These are phyloP conservation scores for Epithele typhae DNA, from an alignment of 768 basidiomycete genomes.

Conservation along the genomic window DNA sequence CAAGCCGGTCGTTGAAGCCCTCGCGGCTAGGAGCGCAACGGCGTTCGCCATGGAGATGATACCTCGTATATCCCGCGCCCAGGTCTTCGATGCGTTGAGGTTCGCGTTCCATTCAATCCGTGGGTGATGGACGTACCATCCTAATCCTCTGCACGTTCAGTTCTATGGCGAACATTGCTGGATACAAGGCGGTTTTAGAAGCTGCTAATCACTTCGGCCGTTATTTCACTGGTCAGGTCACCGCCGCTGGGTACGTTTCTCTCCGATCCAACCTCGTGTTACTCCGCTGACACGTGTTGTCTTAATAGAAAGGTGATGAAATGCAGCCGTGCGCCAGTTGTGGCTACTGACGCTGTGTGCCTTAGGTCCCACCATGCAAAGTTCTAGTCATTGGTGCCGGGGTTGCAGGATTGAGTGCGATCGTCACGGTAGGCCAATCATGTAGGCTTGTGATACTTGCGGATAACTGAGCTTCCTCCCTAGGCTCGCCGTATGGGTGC, in stretches of 20 bases:
- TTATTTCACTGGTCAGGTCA: constrained; percentile 88
- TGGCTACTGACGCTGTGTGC: too few relatives aligned
- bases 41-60: constrained; percentile 91
- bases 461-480: background rate
- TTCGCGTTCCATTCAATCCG: constrained; percentile 23
- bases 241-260: constrained; percentile 73
- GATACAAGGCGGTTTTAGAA: constrained; percentile 88
- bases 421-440: constrained; percentile 58
- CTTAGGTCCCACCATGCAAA: constrained; percentile 79
- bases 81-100: constrained; percentile 88
- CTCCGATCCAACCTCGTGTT: background rate
- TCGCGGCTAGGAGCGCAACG: constrained; percentile 63
- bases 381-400: constrained; percentile 86
- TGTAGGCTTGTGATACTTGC: constrained; percentile 1
- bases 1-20: constrained; percentile 62
- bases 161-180: constrained; percentile 94
- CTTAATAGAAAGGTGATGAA: constrained; percentile 38
- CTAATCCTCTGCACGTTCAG: constrained; percentile 33
- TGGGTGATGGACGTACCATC: background rate
- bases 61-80: constrained; percentile 86
- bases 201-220: constrained; percentile 87
- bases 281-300: too few relatives aligned
- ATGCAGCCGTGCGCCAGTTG: background rate
- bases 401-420: constrained; percentile 85
- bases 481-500: constrained; percentile 82